Evolutionary conservation across 1,139 yeast species (phyloP).

Genomic region (Yamadazyma blattariae): DNA sequence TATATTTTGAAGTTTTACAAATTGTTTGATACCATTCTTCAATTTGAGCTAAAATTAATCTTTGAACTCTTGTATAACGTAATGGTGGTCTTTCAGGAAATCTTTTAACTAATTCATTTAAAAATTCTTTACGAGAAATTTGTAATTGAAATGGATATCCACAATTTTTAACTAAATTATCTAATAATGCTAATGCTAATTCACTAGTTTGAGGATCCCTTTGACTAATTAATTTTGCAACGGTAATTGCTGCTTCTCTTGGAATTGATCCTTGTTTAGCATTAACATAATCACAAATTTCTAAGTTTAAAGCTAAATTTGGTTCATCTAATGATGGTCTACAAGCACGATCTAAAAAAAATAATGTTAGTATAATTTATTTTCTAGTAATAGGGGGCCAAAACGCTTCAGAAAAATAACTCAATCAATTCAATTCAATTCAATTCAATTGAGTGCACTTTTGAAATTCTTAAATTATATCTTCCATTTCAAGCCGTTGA

Average conservation of each 20-base stretch:
- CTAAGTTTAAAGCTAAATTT: conserved; percentile 81
- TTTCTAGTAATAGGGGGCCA: no score
- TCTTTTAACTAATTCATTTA: conserved; percentile 86
- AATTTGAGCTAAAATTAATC: conserved; percentile 81
- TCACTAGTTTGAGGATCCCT: conserved; percentile 77
- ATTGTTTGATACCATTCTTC: conserved; percentile 98
- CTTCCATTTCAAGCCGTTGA: conserved; percentile 1
- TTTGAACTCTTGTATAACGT: conserved; percentile 78
- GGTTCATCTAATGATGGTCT: conserved; percentile 84
- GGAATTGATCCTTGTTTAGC: conserved; percentile 91
- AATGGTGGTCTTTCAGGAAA: conserved; percentile 96
- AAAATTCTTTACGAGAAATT: conserved; percentile 89
- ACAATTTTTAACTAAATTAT: conserved; percentile 92
- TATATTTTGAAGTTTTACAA: conserved; percentile 85
- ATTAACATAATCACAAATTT: conserved; percentile 90
- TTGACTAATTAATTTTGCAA: conserved; percentile 79
- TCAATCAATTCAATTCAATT: conserved; percentile 6
- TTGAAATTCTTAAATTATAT: not conserved
- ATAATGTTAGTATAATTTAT: no score
- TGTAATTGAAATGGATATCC: conserved; percentile 97
- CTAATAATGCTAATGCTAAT: conserved; percentile 60
- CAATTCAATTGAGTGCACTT: not conserved
- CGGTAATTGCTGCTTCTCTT: conserved; percentile 89
- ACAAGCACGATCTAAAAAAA: conserved; percentile 76
- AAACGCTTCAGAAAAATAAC: no score